Conservation (phyloP, 73 alveolate species). For the Durusdinium trenchii region DNA sequence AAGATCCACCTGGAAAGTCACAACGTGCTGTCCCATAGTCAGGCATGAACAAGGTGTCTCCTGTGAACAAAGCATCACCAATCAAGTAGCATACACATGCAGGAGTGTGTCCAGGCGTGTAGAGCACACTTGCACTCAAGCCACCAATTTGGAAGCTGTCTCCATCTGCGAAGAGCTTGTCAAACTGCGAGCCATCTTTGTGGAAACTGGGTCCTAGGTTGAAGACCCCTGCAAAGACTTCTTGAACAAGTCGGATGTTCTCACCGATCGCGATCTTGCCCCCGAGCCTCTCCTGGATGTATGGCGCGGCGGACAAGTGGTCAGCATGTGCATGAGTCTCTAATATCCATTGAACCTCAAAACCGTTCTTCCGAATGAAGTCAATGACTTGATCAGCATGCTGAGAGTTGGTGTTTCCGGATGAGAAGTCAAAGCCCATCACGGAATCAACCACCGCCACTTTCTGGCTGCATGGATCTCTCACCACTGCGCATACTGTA, state of each 20-base stretch:
- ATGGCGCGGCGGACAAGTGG: conserved; percentile 95
- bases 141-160: conserved; percentile 94
- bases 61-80: conserved; percentile 91
- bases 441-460: conserved; percentile 81
- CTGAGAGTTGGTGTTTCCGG: conserved; percentile 69
- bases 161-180: conserved; percentile 89
- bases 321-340: conserved; percentile 96
- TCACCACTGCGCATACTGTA: conserved; percentile 80
- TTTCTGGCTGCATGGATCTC: conserved; percentile 61
- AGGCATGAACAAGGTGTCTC: conserved; percentile 96
- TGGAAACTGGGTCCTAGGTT: conserved; percentile 69
- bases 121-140: conserved; percentile 53
- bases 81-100: conserved; percentile 92
- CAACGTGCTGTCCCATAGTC: conserved; percentile 96
- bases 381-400: conserved; percentile 74
- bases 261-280: conserved; percentile 91
- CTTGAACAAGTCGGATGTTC: conserved; percentile 66
- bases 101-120: conserved; percentile 96
- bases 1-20: conserved; percentile 96
- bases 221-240: conserved; percentile 62
- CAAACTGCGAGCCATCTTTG: conserved; percentile 95
- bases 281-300: conserved; percentile 65
- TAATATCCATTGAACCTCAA: conserved; percentile 59
- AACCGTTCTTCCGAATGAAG: conserved; percentile 29
- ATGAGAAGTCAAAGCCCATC: conserved; percentile 82